Base-by-base conservation (phyloP, 2,329 filamentous ascomycete species). In the Aspergillus japonicus region DNA sequence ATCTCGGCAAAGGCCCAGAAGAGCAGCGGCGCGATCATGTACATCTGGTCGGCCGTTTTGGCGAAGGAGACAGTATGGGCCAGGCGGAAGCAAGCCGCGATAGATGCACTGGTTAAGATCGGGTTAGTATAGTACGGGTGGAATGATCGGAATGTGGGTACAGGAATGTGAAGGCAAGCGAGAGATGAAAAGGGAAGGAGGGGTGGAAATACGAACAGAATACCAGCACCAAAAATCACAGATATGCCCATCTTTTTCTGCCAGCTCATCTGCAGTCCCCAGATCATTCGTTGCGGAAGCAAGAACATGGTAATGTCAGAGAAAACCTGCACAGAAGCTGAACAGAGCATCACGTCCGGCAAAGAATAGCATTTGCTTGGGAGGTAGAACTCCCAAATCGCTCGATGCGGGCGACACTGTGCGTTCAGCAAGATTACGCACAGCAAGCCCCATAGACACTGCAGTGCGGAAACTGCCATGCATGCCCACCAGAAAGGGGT, bases 1-100 rank as follows among this genome's bases (percentile, higher is more conserved):
- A 79, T 80, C 61, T 81, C 79, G 4, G 73, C 79, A 29, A 66
- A 70, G 3, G 75, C 78, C 79, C 79, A 81, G 65, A 81, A 80
- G 14, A 77, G 58, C 1, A 81, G 64, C 1, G 76, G 73, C 0
- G 73, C 76, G 44, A 81, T 71, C 11, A 65, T 59, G 61, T 75
- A 81, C 50, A 77, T 76, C 2, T 33, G 56, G 47, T 69, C 67
- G 2, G 64, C 14, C 10, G 56, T 29, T 8, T 51, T 57, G 26
- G 59, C 63, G 48, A 62, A 61, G 1, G 44, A 47, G 51, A 68
- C 51, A 0, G 66, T 69, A 8, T 54, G 57, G 2, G 62, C 53
- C 12, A 81, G 64, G 14, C 79, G 74, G 59, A 80, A 74, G 29
- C 65, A 67, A 12, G 78, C 78, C 1, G 78, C 70, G 14, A 79